phyloP scores from a whole-genome alignment of 2,329 filamentous ascomycete genomes.

The Penicillium corylophilum region DNA sequence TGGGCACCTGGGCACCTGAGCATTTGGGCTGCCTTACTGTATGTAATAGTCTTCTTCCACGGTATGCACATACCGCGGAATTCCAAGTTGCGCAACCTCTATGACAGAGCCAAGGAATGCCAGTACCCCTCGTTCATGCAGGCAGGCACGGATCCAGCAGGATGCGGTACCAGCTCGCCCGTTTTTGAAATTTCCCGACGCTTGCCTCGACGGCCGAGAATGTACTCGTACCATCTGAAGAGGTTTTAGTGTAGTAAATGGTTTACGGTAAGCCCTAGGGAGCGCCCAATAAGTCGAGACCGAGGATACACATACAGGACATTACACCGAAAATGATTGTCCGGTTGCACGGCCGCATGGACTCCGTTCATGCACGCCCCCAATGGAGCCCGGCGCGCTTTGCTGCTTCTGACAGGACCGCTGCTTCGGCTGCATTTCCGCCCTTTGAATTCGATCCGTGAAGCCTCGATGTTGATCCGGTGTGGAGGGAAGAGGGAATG shows the following conservation, averaged over 20 bases:
- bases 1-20: too few species aligned
- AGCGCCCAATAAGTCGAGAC: too few species aligned
- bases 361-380: constrained; percentile 12
- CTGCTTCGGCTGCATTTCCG: constrained; percentile 4
- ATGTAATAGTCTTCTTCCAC: neutral
- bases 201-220: neutral
- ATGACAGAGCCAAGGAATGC: constrained; percentile 18
- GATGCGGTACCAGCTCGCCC: neutral
- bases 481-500: neutral
- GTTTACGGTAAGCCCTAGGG: too few species aligned
- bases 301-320: neutral
- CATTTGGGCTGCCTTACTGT: neutral
- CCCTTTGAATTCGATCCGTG: constrained; percentile 1
- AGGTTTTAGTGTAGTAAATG: too few species aligned
- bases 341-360: constrained; percentile 15
- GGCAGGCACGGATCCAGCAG: constrained; percentile 13
- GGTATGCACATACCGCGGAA: neutral
- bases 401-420: constrained; percentile 1
- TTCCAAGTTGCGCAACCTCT: neutral
- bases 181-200: constrained; percentile 9
- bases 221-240: too few species aligned
- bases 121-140: constrained; percentile 23
- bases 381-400: constrained; percentile 6
- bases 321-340: constrained; percentile 7
- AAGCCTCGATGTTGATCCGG: neutral